phyloP scores from a whole-genome alignment of 139 green algal genomes.

The Tetradesmus lagerheimii region DNA sequence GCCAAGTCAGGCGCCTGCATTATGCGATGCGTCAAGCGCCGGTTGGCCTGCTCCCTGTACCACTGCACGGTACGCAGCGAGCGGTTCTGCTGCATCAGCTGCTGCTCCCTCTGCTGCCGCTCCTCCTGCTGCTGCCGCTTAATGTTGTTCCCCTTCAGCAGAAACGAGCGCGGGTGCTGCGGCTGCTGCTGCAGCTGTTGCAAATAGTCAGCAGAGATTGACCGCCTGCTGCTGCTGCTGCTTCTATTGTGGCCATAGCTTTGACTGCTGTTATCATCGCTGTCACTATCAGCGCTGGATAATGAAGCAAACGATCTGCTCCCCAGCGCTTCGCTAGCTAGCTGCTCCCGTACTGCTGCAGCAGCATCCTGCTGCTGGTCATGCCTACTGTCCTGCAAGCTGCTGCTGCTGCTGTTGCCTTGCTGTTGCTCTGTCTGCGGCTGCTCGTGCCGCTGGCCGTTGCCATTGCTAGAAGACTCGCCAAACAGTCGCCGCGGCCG shows the following conservation, averaged over 20 bases:
- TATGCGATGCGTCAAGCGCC: slow-evolving; percentile 12
- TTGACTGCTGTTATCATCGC: neutral
- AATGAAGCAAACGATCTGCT: neutral
- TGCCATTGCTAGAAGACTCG: neutral
- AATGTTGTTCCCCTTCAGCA: neutral
- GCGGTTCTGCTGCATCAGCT: neutral
- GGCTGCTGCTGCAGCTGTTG: slow-evolving; percentile 26
- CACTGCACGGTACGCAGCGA: neutral
- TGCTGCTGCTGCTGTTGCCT: neutral
- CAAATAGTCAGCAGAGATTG: neutral
- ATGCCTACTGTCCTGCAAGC: neutral
- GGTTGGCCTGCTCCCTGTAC: slow-evolving; percentile 17
- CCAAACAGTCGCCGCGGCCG: slow-evolving; percentile 2
- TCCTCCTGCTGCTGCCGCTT: slow-evolving; percentile 6
- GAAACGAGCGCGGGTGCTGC: neutral
- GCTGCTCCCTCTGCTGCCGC: neutral
- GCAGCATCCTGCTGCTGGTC: neutral
- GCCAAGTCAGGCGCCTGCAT: neutral
- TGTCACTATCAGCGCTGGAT: neutral
- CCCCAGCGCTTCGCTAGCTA: neutral
- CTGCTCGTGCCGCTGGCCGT: neutral
- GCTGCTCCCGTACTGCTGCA: neutral
- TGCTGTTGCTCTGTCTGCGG: neutral
- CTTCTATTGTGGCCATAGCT: neutral
- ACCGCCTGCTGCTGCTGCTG: slow-evolving; percentile 2